Evolutionary conservation across 2,329 filamentous ascomycete genomes (phyloP).

Genomic region (Penicillium sp.): DNA sequence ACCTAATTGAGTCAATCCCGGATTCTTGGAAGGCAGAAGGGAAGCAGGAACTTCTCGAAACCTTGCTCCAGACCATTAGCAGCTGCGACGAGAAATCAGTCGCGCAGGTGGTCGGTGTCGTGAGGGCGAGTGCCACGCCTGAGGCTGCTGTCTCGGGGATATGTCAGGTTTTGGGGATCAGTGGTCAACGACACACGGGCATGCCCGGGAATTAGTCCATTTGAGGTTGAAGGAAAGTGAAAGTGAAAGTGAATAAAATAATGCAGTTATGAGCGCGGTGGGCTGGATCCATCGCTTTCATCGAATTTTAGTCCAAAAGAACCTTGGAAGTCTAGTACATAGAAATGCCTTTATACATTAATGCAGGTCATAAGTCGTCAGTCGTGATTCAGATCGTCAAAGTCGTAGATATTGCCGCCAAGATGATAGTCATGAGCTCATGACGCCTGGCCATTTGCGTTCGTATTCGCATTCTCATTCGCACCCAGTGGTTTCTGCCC

Average conservation of each 20-base stretch:
- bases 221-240: too few relatives aligned
- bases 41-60: constrained; percentile 30
- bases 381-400: constrained; percentile 12
- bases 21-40: constrained; percentile 30
- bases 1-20: constrained; percentile 13
- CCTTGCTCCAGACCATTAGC: constrained; percentile 31
- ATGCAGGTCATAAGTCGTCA: constrained; percentile 17
- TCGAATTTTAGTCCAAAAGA: constrained; percentile 7
- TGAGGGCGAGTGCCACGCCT: constrained; percentile 31
- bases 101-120: constrained; percentile 31
- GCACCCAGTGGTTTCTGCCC: constrained; percentile 33
- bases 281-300: background rate
- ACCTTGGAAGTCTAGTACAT: constrained; percentile 9
- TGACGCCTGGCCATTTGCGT: constrained; percentile 2
- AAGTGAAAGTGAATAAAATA: background rate
- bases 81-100: constrained; percentile 32
- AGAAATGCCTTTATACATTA: constrained; percentile 16
- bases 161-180: constrained; percentile 26
- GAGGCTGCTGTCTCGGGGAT: constrained; percentile 34
- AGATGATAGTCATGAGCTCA: background rate
- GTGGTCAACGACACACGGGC: constrained; percentile 10
- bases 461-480: background rate
- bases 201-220: too few relatives aligned
- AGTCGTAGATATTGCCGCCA: too few relatives aligned
- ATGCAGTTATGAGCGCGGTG: background rate